Evolutionary conservation across 257 asterid genomes (phyloP).

Genomic region (Linaria vulgaris): DNA sequence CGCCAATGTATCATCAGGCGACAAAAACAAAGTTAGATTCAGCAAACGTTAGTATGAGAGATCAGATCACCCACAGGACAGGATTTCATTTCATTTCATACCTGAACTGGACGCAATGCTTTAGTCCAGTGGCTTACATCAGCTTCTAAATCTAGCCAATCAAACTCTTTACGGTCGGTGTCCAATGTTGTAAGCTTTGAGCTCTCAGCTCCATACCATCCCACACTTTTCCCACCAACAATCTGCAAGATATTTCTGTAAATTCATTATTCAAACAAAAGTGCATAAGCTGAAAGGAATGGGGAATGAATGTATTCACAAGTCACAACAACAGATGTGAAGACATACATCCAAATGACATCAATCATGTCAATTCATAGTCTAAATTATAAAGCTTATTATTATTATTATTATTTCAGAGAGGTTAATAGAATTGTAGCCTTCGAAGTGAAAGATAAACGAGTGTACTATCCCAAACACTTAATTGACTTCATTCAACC

Average conservation of each 20-base stretch:
- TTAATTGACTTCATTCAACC: too few species aligned
- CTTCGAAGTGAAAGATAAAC: too few species aligned
- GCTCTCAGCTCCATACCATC: slow-evolving; percentile 42
- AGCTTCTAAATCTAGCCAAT: slow-evolving; percentile 69
- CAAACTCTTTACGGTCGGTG: slow-evolving; percentile 46
- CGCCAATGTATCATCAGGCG: slow-evolving; percentile 24
- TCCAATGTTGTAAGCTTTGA: slow-evolving; percentile 39
- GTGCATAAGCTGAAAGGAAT: slow-evolving; percentile 3
- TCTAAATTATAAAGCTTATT: too few species aligned
- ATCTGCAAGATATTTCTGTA: slow-evolving; percentile 44
- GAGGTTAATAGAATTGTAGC: too few species aligned
- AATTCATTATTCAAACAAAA: neutral
- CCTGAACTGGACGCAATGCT: slow-evolving; percentile 89
- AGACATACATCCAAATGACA: neutral
- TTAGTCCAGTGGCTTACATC: slow-evolving; percentile 85
- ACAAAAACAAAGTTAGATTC: slow-evolving; percentile 21
- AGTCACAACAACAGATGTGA: neutral
- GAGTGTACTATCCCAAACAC: too few species aligned
- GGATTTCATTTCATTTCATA: slow-evolving; percentile 39
- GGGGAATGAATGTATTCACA: too few species aligned
- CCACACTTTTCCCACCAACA: slow-evolving; percentile 59
- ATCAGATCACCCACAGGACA: slow-evolving; percentile 21
- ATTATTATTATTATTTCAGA: too few species aligned
- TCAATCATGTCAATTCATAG: too few species aligned
- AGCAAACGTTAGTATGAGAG: slow-evolving; percentile 12